These are phyloP conservation scores for Termitomyces sp. DNA, from an alignment of 768 basidiomycete genomes.

Conservation along the genomic window DNA sequence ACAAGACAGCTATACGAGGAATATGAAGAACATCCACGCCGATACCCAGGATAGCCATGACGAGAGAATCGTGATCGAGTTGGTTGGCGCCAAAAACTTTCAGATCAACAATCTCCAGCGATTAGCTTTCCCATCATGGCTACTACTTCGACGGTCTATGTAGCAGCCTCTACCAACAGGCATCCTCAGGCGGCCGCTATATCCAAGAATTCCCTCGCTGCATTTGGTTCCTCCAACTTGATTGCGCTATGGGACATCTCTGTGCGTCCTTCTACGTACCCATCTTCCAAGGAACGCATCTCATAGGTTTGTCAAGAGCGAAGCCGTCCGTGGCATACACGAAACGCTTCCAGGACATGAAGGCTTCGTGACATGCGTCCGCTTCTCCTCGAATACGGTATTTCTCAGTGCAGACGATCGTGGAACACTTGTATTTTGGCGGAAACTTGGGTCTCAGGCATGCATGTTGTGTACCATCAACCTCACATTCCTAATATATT, in stretches of 20 bases:
- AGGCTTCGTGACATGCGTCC: slow-evolving; percentile 71
- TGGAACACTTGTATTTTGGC: slow-evolving; percentile 69
- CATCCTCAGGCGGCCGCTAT: slow-evolving; percentile 46
- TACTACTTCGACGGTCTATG: slow-evolving; percentile 31
- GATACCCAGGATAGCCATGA: slow-evolving; percentile 66
- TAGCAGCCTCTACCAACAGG: slow-evolving; percentile 46
- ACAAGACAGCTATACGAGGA: slow-evolving; percentile 56
- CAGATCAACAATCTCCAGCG: slow-evolving; percentile 2
- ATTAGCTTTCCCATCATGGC: slow-evolving; percentile 20
- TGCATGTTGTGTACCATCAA: slow-evolving; percentile 24
- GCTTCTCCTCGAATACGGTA: slow-evolving; percentile 49
- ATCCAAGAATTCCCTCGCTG: slow-evolving; percentile 37
- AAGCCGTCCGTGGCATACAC: slow-evolving; percentile 49
- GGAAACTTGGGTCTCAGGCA: slow-evolving; percentile 35
- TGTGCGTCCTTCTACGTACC: slow-evolving; percentile 20
- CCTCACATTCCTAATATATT: neutral
- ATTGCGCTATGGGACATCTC: slow-evolving; percentile 43
- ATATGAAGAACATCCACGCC: slow-evolving; percentile 74
- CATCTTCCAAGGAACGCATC: neutral
- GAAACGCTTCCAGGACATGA: slow-evolving; percentile 75
- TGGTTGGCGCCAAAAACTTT: neutral
- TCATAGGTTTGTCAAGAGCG: slow-evolving; percentile 33
- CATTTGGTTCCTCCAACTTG: slow-evolving; percentile 44
- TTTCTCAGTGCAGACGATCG: slow-evolving; percentile 76
- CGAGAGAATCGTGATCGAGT: neutral